Conservation (phyloP, 2,329 filamentous ascomycete species). For the Talaromyces piceae region DNA sequence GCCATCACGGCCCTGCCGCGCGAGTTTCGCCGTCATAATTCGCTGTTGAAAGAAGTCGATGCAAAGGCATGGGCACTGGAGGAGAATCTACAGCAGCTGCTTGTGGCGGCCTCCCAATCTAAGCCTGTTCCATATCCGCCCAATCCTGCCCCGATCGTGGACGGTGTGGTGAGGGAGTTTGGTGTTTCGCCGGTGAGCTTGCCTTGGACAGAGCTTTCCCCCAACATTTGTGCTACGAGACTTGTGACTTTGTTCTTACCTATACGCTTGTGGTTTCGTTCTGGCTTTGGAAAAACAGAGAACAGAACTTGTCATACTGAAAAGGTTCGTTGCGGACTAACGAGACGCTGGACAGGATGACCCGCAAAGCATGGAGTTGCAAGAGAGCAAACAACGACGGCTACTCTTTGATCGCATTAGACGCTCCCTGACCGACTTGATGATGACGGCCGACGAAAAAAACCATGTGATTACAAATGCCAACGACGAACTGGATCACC, state of each 20-base stretch:
- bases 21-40: constrained; percentile 93
- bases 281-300: too few species aligned
- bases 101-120: constrained; percentile 40
- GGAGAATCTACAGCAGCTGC: constrained; percentile 68
- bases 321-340: neutral
- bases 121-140: constrained; percentile 26
- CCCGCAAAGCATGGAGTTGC: constrained; percentile 21
- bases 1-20: constrained; percentile 86
- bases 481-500: constrained; percentile 78
- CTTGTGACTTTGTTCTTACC: neutral
- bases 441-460: constrained; percentile 91
- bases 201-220: neutral
- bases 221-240: too few species aligned
- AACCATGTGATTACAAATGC: constrained; percentile 93
- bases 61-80: constrained; percentile 90
- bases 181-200: constrained; percentile 22
- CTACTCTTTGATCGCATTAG: constrained; percentile 72
- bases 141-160: constrained; percentile 30
- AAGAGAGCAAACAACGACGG: constrained; percentile 42
- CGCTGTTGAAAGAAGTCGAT: constrained; percentile 92
- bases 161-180: constrained; percentile 28
- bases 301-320: constrained; percentile 6
- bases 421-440: constrained; percentile 71
- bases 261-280: neutral
- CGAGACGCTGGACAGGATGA: constrained; percentile 16